Percentiles rank a stretch among this genome's conserved stretches.
phyloP scores from a whole-genome alignment of 2,329 filamentous ascomycete genomes.

The Pseudogymnoascus verrucosus region DNA sequence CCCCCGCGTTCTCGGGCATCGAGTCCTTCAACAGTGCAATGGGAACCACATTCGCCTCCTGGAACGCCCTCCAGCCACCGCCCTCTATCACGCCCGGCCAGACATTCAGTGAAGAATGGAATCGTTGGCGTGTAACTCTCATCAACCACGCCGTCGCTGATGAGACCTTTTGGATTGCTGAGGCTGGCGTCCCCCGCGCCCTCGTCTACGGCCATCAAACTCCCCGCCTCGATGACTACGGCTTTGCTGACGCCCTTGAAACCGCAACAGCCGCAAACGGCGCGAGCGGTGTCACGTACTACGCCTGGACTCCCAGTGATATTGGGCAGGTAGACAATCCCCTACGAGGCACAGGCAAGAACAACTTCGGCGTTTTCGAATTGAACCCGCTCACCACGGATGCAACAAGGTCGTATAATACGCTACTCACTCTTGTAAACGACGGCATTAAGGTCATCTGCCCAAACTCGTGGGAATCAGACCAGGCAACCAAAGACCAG shows the following conservation, averaged over 20 bases:
- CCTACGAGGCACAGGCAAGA: constrained; percentile 12
- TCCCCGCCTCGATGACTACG: constrained; percentile 14
- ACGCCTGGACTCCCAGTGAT: constrained; percentile 13
- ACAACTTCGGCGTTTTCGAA: constrained; percentile 15
- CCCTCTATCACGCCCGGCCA: constrained; percentile 12
- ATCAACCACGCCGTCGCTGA: constrained; percentile 14
- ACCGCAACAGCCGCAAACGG: constrained; percentile 15
- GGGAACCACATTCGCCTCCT: constrained; percentile 12
- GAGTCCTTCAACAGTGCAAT: constrained; percentile 13
- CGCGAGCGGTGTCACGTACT: constrained; percentile 14
- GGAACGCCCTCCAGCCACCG: constrained; percentile 13
- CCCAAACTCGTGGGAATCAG: constrained; percentile 16
- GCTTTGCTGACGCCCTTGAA: constrained; percentile 12
- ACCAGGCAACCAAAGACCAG: constrained; percentile 12
- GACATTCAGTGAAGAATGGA: constrained; percentile 14
- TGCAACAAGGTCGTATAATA: constrained; percentile 10
- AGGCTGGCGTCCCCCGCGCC: constrained; percentile 12
- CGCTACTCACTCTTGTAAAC: constrained; percentile 11
- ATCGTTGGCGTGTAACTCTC: constrained; percentile 14
- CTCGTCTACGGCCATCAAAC: constrained; percentile 17
- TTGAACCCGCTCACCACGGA: constrained; percentile 14
- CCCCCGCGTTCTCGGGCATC: constrained; percentile 13
- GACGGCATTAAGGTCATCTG: constrained; percentile 16
- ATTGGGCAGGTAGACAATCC: constrained; percentile 11
- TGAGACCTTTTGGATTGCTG: constrained; percentile 14